Evolutionary conservation across 192 early-diverging fungal genomes (phyloP).

Genomic region (Mortierella alpina): DNA sequence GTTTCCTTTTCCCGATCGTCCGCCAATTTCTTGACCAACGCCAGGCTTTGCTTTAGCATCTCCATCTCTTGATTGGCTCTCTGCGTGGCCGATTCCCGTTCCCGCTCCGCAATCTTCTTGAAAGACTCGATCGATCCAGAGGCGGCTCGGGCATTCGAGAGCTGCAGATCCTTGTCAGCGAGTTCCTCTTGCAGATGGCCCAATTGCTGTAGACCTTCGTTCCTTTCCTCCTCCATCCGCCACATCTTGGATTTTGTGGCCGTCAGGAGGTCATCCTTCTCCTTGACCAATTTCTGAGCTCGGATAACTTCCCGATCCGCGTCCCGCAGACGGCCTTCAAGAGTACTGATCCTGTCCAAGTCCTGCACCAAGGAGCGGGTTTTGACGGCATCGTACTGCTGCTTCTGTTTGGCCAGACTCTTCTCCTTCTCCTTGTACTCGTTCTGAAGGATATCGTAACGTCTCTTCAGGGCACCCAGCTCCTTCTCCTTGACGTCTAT

Average conservation of each 20-base stretch:
- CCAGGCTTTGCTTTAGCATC: constrained; percentile 1
- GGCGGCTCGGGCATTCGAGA: constrained; percentile 6
- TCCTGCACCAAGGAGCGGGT: background rate
- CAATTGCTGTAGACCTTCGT: constrained; percentile 7
- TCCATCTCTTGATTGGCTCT: constrained; percentile 3
- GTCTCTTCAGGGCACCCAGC: background rate
- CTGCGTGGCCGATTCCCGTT: constrained; percentile 4
- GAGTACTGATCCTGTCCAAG: constrained; percentile 2
- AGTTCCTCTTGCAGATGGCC: constrained; percentile 25
- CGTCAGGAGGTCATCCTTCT: background rate
- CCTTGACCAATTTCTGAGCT: background rate
- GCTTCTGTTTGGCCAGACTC: constrained; percentile 10
- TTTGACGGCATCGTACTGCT: constrained; percentile 3
- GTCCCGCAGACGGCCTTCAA: background rate
- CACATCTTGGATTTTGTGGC: background rate
- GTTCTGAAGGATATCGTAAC: background rate
- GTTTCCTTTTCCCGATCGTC: constrained; percentile 16
- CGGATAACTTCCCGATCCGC: background rate
- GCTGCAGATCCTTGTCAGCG: constrained; percentile 10
- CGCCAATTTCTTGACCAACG: background rate
- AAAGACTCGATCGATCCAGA: constrained; percentile 18
- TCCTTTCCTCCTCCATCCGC: constrained; percentile 24
- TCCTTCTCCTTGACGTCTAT: background rate
- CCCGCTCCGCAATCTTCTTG: constrained; percentile 9
- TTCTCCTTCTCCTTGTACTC: constrained; percentile 2